These are phyloP conservation scores for Metarhizium rileyi DNA, from an alignment of 2,329 filamentous ascomycete species.

Conservation along the genomic window DNA sequence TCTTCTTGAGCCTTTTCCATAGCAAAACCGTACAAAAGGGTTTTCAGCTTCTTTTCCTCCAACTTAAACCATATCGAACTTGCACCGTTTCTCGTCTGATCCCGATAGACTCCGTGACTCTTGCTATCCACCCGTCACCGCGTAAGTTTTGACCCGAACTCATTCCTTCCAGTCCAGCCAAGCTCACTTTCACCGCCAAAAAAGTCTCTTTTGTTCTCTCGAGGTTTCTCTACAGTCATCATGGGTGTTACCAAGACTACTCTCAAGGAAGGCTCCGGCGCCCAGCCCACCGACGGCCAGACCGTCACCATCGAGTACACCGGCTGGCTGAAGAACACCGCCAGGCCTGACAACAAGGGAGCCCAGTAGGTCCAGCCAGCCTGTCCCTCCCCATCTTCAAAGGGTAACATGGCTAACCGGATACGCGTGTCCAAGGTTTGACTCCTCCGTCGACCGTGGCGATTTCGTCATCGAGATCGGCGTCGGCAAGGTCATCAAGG, in stretches of 20 bases:
- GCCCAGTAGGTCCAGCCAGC: conserved; percentile 47
- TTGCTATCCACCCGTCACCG: too few species aligned
- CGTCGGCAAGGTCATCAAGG: conserved; percentile 74
- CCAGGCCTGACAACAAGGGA: conserved; percentile 55
- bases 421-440: conserved; percentile 51
- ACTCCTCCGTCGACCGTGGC: conserved; percentile 69
- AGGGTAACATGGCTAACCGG: conserved; percentile 24
- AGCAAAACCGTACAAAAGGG: too few species aligned
- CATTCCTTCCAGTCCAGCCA: background rate
- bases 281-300: conserved; percentile 56
- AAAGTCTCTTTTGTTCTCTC: background rate
- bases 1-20: background rate
- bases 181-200: background rate
- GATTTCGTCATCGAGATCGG: conserved; percentile 75
- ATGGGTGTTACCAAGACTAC: conserved; percentile 69
- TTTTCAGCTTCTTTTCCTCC: too few species aligned
- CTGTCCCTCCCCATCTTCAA: background rate
- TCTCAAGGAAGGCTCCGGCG: conserved; percentile 49
- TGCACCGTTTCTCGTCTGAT: too few species aligned
- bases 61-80: too few species aligned
- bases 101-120: too few species aligned
- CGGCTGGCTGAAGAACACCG: conserved; percentile 68
- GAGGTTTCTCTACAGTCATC: conserved; percentile 19
- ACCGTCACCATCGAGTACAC: conserved; percentile 84
- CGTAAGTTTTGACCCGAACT: background rate